phyloP scores from a whole-genome alignment of 2,329 filamentous ascomycete species.

The Plectosphaerella cucumerina region DNA sequence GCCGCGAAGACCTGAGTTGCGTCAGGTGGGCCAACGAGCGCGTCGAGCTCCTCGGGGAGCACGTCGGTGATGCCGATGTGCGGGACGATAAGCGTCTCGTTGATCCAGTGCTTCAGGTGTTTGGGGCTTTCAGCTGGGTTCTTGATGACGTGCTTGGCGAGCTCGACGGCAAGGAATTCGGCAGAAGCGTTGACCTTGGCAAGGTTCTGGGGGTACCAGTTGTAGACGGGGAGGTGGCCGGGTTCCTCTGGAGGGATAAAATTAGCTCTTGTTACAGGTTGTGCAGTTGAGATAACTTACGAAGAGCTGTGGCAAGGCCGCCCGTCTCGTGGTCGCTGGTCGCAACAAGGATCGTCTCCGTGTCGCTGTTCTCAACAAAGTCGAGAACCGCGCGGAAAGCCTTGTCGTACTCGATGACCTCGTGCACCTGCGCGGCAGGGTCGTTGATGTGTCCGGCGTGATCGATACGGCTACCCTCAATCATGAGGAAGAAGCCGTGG shows the following conservation, averaged over 20 bases:
- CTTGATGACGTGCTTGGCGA: constrained; percentile 54
- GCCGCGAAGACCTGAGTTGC: constrained; percentile 65
- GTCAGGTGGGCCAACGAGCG: constrained; percentile 54
- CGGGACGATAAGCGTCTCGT: constrained; percentile 59
- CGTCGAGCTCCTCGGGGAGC: constrained; percentile 64
- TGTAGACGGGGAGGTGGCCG: constrained; percentile 50
- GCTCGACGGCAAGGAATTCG: constrained; percentile 62
- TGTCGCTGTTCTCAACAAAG: constrained; percentile 71
- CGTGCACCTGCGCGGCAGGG: constrained; percentile 78
- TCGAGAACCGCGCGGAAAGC: constrained; percentile 79
- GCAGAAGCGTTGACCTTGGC: constrained; percentile 72
- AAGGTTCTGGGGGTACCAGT: constrained; percentile 80
- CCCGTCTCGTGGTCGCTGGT: constrained; percentile 98
- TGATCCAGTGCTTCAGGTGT: constrained; percentile 60
- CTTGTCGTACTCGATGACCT: constrained; percentile 92
- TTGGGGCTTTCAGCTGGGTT: constrained; percentile 22
- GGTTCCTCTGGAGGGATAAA: constrained; percentile 37
- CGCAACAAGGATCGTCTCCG: constrained; percentile 75
- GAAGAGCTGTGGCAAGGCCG: constrained; percentile 76
- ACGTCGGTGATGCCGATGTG: constrained; percentile 76
- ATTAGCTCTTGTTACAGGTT: constrained; percentile 36
- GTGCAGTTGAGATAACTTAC: constrained; percentile 35
- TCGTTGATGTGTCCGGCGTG: constrained; percentile 88
- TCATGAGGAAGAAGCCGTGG: constrained; percentile 97
- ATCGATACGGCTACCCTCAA: constrained; percentile 93